Percentiles rank a stretch among this genome's conserved stretches.
Conservation (phyloP, 2,329 filamentous ascomycete genomes). For the Orbilia quercus region DNA sequence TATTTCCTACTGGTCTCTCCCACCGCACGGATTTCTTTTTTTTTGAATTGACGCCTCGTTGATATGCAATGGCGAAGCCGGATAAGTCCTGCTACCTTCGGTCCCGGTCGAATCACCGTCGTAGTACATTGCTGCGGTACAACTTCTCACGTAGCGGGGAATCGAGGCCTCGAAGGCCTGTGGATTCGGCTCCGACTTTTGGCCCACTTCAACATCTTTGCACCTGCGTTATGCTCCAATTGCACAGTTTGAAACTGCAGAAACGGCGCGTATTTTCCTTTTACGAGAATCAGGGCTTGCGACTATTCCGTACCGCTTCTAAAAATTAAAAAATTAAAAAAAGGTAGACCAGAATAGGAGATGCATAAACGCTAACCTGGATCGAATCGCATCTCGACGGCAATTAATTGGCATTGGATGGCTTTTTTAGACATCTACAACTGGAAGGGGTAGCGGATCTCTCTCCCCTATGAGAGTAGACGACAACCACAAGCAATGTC, state of each 20-base stretch:
- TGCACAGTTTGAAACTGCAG: slow-evolving; percentile 40
- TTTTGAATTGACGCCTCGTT: slow-evolving; percentile 37
- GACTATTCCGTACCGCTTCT: slow-evolving; percentile 42
- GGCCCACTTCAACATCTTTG: slow-evolving; percentile 46
- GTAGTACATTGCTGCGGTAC: slow-evolving; percentile 39
- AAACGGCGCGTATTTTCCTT: slow-evolving; percentile 56
- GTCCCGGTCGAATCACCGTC: slow-evolving; percentile 48
- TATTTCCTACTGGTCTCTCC: slow-evolving; percentile 42
- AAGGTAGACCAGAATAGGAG: slow-evolving; percentile 32
- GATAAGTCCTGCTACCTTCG: slow-evolving; percentile 51
- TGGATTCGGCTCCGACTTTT: slow-evolving; percentile 53
- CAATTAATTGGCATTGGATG: slow-evolving; percentile 56
- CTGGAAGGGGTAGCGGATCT: slow-evolving; percentile 13
- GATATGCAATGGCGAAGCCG: slow-evolving; percentile 29
- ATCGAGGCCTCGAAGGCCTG: slow-evolving; percentile 22
- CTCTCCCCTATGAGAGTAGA: slow-evolving; percentile 21
- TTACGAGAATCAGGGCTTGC: slow-evolving; percentile 41
- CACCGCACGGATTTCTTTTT: slow-evolving; percentile 36
- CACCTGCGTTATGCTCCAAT: slow-evolving; percentile 53
- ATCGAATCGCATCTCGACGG: slow-evolving; percentile 27
- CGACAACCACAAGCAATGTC: slow-evolving; percentile 31
- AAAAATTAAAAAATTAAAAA: no score
- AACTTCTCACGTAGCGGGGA: slow-evolving; percentile 35
- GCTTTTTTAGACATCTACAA: slow-evolving; percentile 46
- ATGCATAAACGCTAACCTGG: slow-evolving; percentile 52